Evolutionary conservation across 202 grass and related monocot genomes (phyloP), one percentile per base, ranked within the genome.

Genomic region (Schoenoplectus triqueter): DNA sequence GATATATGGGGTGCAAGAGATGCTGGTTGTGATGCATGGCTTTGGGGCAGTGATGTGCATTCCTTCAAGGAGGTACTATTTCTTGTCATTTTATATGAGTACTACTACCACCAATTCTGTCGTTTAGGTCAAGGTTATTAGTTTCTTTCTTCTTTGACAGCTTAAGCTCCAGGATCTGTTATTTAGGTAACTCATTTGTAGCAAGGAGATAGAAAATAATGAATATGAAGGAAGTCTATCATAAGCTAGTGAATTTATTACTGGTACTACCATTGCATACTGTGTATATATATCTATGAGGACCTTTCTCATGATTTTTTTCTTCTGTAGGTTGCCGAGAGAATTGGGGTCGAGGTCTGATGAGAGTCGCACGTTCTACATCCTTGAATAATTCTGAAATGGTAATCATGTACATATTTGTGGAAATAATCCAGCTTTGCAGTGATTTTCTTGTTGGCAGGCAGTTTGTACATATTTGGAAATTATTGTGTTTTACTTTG

Each of bases 1-100:
- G 93, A 99, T 71, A 4, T 99, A 65, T 99, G 93, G 96, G 96
- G 96, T 73, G 96, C 96, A 10, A 92, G 96, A 82, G 93, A 99
- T 75, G 93, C 93, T 20, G 96, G 96, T 60, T 99, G 93, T 47
- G 96, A 96, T 64, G 93, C 91, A 13, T 94, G 96, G 96, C 93
- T 99, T 9, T 99, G 96, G 93, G 93, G 93, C 85, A 92, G 90
- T 76, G 96, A 99, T 86, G 91, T 98, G 22, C 56, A 89, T 88
- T 94, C 96, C 71, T 98, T 98, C 86, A 95, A 92, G 88, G 96
- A 98, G 93, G 96, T 98, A 98, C 18, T 68, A 64, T 73, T 82
- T 57, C 75, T 18, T 42, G 66, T 2, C 5, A 9, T 59, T 78
- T 42, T 78, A 78, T 60, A 17, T 60, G 51, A 31, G 31, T 31